phyloP scores from a whole-genome alignment of 2,329 filamentous ascomycete genomes.

The Botrytis fabae region DNA sequence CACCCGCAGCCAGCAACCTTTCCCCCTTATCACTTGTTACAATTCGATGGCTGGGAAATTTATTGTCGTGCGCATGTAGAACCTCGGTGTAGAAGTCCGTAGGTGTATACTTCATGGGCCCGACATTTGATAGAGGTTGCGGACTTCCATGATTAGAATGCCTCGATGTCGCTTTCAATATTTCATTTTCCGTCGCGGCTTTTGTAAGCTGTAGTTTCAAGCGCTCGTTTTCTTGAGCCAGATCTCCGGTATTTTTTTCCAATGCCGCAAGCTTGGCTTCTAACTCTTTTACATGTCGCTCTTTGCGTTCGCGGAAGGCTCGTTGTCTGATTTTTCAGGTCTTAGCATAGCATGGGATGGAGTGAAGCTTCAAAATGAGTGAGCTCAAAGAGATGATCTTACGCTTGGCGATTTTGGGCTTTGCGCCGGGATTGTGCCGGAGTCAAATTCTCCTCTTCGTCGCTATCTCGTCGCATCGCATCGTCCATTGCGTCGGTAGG shows the following conservation, averaged over 20 bases:
- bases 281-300: conserved; percentile 89
- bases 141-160: conserved; percentile 43
- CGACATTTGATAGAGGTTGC: conserved; percentile 49
- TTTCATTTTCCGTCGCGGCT: conserved; percentile 87
- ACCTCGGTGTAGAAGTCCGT: conserved; percentile 70
- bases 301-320: conserved; percentile 94
- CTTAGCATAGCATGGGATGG: neutral
- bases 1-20: conserved; percentile 69
- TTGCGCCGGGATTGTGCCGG: conserved; percentile 62
- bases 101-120: conserved; percentile 70
- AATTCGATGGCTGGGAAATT: conserved; percentile 67
- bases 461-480: conserved; percentile 39
- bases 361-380: conserved; percentile 6
- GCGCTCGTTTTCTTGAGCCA: conserved; percentile 81
- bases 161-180: conserved; percentile 75
- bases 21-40: conserved; percentile 68
- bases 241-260: conserved; percentile 69
- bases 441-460: conserved; percentile 54
- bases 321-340: conserved; percentile 66
- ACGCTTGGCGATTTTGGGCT: conserved; percentile 73
- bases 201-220: conserved; percentile 82
- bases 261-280: conserved; percentile 80
- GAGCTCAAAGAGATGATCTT: conserved; percentile 43
- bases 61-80: conserved; percentile 60
- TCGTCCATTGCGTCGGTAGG: conserved; percentile 35